Conservation (phyloP, 2,329 filamentous ascomycete species). For the Aspergillus unguis region DNA sequence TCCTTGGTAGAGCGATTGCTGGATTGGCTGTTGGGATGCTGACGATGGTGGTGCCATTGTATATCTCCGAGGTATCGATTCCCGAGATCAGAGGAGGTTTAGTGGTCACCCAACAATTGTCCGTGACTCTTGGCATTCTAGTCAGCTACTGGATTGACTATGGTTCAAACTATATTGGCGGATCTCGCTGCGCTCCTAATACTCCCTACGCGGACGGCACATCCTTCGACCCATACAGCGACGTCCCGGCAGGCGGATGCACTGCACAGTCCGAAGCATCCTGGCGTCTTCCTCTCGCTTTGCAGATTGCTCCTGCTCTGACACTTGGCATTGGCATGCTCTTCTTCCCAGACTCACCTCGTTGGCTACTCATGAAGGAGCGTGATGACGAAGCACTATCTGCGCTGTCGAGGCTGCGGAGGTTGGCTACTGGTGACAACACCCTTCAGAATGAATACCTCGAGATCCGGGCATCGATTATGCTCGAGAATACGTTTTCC, state of each 20-base stretch:
- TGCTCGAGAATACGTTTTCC: conserved; percentile 35
- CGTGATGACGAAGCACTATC: conserved; percentile 49
- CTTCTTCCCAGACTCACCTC: conserved; percentile 56
- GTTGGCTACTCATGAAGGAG: conserved; percentile 46
- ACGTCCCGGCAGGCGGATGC: conserved; percentile 46
- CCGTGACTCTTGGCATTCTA: conserved; percentile 38
- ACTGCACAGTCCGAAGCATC: conserved; percentile 48
- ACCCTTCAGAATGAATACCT: conserved; percentile 50
- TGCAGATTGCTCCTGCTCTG: conserved; percentile 45
- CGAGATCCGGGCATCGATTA: conserved; percentile 48
- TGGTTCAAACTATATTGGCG: conserved; percentile 45
- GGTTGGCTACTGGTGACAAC: conserved; percentile 33
- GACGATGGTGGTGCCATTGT: conserved; percentile 51
- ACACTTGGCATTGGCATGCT: conserved; percentile 39
- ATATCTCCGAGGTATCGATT: conserved; percentile 44
- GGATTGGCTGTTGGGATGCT: conserved; percentile 45
- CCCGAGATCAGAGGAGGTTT: conserved; percentile 38
- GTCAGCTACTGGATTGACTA: conserved; percentile 43
- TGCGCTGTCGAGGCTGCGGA: conserved; percentile 48
- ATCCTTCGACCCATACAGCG: conserved; percentile 42
- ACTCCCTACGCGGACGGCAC: conserved; percentile 49
- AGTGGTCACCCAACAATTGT: conserved; percentile 41
- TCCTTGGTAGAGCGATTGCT: conserved; percentile 46
- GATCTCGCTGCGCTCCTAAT: conserved; percentile 47
- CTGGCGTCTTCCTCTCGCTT: conserved; percentile 47